phyloP scores from a whole-genome alignment of 345 rosid genomes.

The Limnanthes douglasii region DNA sequence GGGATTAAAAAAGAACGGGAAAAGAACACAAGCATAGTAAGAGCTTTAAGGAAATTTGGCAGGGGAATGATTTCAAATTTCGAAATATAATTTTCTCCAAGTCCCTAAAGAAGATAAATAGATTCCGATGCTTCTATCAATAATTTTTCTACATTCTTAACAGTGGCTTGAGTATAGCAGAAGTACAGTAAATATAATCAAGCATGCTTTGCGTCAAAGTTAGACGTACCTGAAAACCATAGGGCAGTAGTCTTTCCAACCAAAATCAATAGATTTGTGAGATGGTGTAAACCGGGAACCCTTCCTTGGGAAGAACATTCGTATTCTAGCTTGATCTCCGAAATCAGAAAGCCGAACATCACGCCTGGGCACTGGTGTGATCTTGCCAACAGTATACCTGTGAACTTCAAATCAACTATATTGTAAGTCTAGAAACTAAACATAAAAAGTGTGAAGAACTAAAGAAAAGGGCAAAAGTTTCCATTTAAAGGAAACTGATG shows the following conservation, averaged over 20 bases:
- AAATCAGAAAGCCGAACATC: constrained; percentile 86
- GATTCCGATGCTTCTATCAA: too few relatives aligned
- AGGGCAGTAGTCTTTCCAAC: constrained; percentile 96
- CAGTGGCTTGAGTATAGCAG: too few relatives aligned
- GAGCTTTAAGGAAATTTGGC: too few relatives aligned
- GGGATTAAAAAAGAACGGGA: too few relatives aligned
- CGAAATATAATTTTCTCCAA: too few relatives aligned
- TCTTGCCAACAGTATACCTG: constrained; percentile 96
- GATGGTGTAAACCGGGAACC: constrained; percentile 93
- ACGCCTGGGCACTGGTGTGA: constrained; percentile 83
- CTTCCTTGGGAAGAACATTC: constrained; percentile 74
- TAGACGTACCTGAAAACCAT: constrained; percentile 99
- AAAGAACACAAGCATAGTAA: too few relatives aligned
- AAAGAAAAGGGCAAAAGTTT: background rate
- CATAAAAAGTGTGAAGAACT: constrained; percentile 1
- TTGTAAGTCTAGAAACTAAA: constrained; percentile 5
- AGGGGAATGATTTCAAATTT: too few relatives aligned
- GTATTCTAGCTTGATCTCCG: constrained; percentile 84
- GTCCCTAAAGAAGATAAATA: too few relatives aligned
- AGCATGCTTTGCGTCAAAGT: too few relatives aligned
- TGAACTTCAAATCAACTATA: constrained; percentile 21
- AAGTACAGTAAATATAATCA: too few relatives aligned
- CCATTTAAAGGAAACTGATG: background rate
- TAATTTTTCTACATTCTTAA: too few relatives aligned
- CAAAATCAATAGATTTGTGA: constrained; percentile 70